Evolutionary conservation across 768 basidiomycete genomes (phyloP).

Genomic region (Serendipita vermifera): DNA sequence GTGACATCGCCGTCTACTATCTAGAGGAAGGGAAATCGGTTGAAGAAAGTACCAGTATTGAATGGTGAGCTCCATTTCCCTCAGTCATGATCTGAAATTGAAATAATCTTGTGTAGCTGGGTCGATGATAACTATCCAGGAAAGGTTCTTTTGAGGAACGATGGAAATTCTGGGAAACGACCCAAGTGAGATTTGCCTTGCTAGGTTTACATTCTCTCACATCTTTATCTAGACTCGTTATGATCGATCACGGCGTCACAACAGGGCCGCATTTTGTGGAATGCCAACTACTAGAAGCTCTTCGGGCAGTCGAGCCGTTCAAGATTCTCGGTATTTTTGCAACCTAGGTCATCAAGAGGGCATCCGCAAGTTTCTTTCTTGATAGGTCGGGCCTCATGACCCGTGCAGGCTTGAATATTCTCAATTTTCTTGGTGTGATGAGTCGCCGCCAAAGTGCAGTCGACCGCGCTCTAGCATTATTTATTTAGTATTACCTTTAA

Average conservation of each 20-base stretch:
- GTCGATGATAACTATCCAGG: constrained; percentile 91
- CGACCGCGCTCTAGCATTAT: no score
- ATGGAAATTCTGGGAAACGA: constrained; percentile 32
- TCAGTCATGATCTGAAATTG: neutral
- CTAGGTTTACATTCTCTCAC: no score
- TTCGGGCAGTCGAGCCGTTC: constrained; percentile 63
- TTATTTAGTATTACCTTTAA: no score
- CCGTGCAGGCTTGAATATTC: no score
- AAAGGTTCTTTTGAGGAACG: constrained; percentile 63
- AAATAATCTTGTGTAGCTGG: constrained; percentile 49
- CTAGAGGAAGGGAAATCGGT: constrained; percentile 45
- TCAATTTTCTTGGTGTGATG: no score
- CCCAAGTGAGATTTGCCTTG: constrained; percentile 2
- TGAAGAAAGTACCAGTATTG: constrained; percentile 57
- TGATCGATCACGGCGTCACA: constrained; percentile 81
- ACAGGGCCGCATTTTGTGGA: constrained; percentile 88
- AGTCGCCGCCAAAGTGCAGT: no score
- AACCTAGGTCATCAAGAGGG: no score
- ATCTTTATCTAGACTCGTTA: constrained; percentile 46
- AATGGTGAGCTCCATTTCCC: neutral
- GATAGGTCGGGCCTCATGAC: no score
- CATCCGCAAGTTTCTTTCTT: no score
- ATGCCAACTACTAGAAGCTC: constrained; percentile 77
- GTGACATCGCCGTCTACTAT: constrained; percentile 89
- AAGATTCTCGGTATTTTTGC: constrained; percentile 87